Evolutionary conservation across 768 basidiomycete genomes (phyloP), one percentile per base, ranked within the genome.

Genomic region (Mycena albidolilacea): DNA sequence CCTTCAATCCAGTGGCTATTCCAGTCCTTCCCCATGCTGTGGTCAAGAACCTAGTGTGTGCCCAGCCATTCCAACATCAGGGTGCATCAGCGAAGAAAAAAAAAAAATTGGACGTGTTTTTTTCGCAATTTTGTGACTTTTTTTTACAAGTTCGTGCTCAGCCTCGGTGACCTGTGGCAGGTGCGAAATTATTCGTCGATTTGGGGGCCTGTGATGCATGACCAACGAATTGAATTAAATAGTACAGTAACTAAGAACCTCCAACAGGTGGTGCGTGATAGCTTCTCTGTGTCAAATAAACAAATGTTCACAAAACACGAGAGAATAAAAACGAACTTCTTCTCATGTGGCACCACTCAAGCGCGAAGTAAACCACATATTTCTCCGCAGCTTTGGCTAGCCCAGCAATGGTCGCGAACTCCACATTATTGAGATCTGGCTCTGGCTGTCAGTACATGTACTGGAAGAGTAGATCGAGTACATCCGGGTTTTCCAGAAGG

Each of bases 311-410:
- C 8, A 58, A 8, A 23, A 46, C 1, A 37, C 1, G 7, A 64
- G 30, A 30, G 30, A 30, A 1, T 30, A 52, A 44, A 12, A 1
- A 70, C 69, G 44, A 15, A 71, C 70, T 65, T 21, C 70, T 66
- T 17, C 48, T 46, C n/a, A 41, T 30, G 37, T 35, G n/a, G 8
- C n/a, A 71, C 37, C 39, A 58, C 57, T 44, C 57, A 3, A 71
- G 35, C 11, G 70, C 70, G 4, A 57, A 48, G 23, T 75, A 77
- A 1, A 80, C 64, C 64, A 69, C 38, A 50, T 79, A 79, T 50
- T 79, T 79, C 73, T 78, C 77, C 3, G 74, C 78, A 1, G 79
- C 78, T 41, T 78, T 75, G 8, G 77, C 78, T 5, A 79, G 63
- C 4, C 46, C 73, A 8, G 70, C 61, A 21, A 75, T 15, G 4